A percentile compares a stretch with the other conserved stretches of the same genome.
phyloP scores from a whole-genome alignment of 805 yeast genomes.

The Diddensiella santjacobensis region DNA sequence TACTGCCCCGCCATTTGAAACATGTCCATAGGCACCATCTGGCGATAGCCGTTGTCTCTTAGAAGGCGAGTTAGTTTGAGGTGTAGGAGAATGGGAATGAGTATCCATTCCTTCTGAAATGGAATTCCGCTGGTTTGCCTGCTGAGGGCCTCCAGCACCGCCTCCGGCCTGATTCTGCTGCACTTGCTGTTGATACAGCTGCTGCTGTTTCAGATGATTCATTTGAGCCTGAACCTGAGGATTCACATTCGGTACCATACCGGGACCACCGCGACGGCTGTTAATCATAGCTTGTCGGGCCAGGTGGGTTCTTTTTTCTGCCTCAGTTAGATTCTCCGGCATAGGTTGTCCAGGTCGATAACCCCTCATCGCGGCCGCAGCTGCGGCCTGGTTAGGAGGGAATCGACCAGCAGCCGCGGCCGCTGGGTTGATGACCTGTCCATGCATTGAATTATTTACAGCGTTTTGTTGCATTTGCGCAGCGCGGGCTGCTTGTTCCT shows the following conservation, averaged over 20 bases:
- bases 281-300: constrained; percentile 30
- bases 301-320: constrained; percentile 28
- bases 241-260: constrained; percentile 19
- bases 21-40: constrained; percentile 28
- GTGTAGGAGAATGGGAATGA: constrained; percentile 29
- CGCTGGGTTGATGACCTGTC: constrained; percentile 20
- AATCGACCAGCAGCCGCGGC: constrained; percentile 3
- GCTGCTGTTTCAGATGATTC: constrained; percentile 26
- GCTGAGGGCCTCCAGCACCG: constrained; percentile 18
- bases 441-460: constrained; percentile 31
- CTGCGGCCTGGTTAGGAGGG: constrained; percentile 13
- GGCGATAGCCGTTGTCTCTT: constrained; percentile 37
- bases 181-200: constrained; percentile 27
- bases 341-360: constrained; percentile 4
- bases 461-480: constrained; percentile 34
- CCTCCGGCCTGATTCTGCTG: constrained; percentile 19
- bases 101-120: constrained; percentile 16
- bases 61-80: constrained; percentile 30
- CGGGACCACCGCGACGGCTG: constrained; percentile 24
- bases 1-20: constrained; percentile 11
- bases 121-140: constrained; percentile 4
- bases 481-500: constrained; percentile 39
- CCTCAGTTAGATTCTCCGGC: constrained; percentile 23
- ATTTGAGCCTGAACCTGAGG: constrained; percentile 23
- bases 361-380: constrained; percentile 9